Conservation (phyloP, 495 filamentous ascomycete species). For the Hyaloscypha variabilis region DNA sequence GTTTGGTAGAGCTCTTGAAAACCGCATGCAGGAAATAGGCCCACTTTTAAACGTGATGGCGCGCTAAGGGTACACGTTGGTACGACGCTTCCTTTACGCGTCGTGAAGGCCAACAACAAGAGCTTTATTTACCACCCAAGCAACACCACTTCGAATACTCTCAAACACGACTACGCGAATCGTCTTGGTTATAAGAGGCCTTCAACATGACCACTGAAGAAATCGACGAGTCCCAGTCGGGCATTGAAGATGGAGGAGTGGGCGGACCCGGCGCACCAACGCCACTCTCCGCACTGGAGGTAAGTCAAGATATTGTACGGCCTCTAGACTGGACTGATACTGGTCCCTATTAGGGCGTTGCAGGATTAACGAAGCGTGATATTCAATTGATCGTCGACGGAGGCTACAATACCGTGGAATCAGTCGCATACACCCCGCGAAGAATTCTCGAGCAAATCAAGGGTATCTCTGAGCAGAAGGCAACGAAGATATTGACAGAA, state of each 20-base stretch:
- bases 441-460: conserved; percentile 90
- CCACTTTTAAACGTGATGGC: conserved; percentile 7
- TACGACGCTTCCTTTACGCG: conserved; percentile 3
- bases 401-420: conserved; percentile 92
- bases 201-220: conserved; percentile 32
- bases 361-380: conserved; percentile 88
- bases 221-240: conserved; percentile 30
- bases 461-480: conserved; percentile 96
- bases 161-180: not conserved
- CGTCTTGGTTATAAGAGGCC: not conserved
- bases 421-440: conserved; percentile 91
- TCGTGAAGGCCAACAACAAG: conserved; percentile 4
- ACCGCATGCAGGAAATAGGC: not conserved
- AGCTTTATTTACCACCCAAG: no score
- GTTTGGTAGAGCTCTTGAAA: no score
- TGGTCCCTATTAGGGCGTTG: conserved; percentile 58
- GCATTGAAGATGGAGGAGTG: conserved; percentile 45
- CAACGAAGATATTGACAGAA: conserved; percentile 89
- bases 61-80: not conserved
- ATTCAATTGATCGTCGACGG: conserved; percentile 91
- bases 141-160: not conserved
- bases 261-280: conserved; percentile 92
- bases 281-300: conserved; percentile 87
- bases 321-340: not conserved
- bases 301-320: conserved; percentile 38